These are phyloP conservation scores for Aquilaria malaccensis DNA, from an alignment of 345 rosid genomes.

Conservation along the genomic window DNA sequence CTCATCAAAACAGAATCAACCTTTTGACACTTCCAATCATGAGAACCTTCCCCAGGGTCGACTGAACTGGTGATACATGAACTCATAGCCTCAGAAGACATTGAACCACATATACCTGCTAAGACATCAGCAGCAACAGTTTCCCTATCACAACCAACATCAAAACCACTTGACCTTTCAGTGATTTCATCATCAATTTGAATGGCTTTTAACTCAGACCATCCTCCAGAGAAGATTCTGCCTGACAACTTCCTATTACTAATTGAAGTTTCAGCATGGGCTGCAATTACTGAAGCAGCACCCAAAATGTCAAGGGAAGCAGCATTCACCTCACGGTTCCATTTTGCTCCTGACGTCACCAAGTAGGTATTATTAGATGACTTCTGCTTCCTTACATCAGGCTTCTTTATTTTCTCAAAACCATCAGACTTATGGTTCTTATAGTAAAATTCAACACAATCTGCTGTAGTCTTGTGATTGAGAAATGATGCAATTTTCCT, in stretches of 20 bases:
- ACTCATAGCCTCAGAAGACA: conserved; percentile 84
- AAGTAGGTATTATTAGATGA: conserved; percentile 48
- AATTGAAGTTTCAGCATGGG: conserved; percentile 43
- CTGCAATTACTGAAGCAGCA: conserved; percentile 67
- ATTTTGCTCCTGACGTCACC: conserved; percentile 57
- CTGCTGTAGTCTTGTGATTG: conserved; percentile 87
- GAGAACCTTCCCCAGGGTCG: conserved; percentile 43
- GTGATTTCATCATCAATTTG: conserved; percentile 36
- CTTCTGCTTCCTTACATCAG: conserved; percentile 46
- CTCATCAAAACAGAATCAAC: conserved; percentile 35
- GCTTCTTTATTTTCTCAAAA: conserved; percentile 74
- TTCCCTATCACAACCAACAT: conserved; percentile 56
- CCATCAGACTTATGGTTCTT: conserved; percentile 93
- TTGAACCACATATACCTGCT: conserved; percentile 69
- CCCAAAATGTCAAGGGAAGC: conserved; percentile 79
- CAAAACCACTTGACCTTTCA: conserved; percentile 41
- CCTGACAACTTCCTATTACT: conserved; percentile 33
- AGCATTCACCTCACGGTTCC: conserved; percentile 64
- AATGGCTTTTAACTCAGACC: conserved; percentile 33
- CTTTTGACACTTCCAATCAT: conserved; percentile 37
- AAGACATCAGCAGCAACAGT: conserved; percentile 78
- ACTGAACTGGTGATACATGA: conserved; percentile 68
- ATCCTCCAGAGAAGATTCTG: conserved; percentile 36
- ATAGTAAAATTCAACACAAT: conserved; percentile 94
- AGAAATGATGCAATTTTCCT: conserved; percentile 76